Conservation (phyloP, 768 basidiomycete species). For the Austroboletus festivus region DNA sequence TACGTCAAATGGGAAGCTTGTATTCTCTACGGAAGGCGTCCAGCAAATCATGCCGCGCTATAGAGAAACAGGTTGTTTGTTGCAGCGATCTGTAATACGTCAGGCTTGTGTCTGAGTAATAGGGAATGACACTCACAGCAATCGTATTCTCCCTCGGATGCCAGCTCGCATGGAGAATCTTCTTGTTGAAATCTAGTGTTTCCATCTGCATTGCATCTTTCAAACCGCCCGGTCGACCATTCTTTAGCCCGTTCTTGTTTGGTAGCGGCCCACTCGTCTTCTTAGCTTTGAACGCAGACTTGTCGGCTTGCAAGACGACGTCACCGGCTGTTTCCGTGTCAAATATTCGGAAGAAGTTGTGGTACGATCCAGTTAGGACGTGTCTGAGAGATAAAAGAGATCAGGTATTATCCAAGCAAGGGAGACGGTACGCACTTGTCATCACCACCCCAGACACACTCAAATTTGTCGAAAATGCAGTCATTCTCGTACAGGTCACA, state of each 20-base stretch:
- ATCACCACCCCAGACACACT: constrained; percentile 97
- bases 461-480: constrained; percentile 99
- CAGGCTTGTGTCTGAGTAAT: neutral
- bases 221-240: constrained; percentile 68
- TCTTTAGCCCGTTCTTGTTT: constrained; percentile 67
- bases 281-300: constrained; percentile 99
- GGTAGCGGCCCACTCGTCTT: constrained; percentile 88
- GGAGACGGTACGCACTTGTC: constrained; percentile 66
- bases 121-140: constrained; percentile 57
- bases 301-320: constrained; percentile 95
- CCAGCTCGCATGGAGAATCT: constrained; percentile 95
- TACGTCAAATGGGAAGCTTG: constrained; percentile 9
- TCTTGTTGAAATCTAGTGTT: constrained; percentile 92
- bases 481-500: constrained; percentile 99
- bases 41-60: constrained; percentile 37
- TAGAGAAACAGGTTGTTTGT: constrained; percentile 48
- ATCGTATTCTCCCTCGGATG: constrained; percentile 98
- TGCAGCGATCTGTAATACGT: constrained; percentile 72
- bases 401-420: constrained; percentile 8
- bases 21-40: constrained; percentile 12
- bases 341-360: constrained; percentile 99
- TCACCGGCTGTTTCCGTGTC: constrained; percentile 86
- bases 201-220: constrained; percentile 87
- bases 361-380: constrained; percentile 98
- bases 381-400: constrained; percentile 50